phyloP scores from a whole-genome alignment of 352 stramenopile genomes.

The Elongisporangium prolatum region DNA sequence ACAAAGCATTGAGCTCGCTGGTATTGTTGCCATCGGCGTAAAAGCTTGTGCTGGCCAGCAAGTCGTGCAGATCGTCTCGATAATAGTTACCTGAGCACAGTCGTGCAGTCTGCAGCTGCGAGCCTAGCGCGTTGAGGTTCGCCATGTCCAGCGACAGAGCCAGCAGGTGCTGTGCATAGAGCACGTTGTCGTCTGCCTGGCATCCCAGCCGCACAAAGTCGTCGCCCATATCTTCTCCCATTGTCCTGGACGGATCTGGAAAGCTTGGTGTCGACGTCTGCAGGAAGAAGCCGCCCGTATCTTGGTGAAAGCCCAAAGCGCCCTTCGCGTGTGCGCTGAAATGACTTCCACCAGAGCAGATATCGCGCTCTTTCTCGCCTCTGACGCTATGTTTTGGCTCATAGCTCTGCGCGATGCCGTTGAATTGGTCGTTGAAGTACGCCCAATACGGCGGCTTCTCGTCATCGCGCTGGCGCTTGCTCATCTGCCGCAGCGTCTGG shows the following conservation, averaged over 20 bases:
- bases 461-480: slow-evolving; percentile 2
- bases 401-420: slow-evolving; percentile 46
- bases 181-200: slow-evolving; percentile 71
- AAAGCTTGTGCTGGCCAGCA: slow-evolving; percentile 31
- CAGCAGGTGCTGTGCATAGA: slow-evolving; percentile 70
- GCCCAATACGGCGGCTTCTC: slow-evolving; percentile 45
- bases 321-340: slow-evolving; percentile 81
- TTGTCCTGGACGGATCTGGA: slow-evolving; percentile 42
- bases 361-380: slow-evolving; percentile 5
- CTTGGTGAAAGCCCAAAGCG: slow-evolving; percentile 40
- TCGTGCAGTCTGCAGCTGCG: slow-evolving; percentile 44
- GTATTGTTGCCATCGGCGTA: slow-evolving; percentile 36
- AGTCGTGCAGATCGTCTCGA: slow-evolving; percentile 21
- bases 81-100: slow-evolving; percentile 77
- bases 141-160: slow-evolving; percentile 49
- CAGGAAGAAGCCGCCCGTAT: slow-evolving; percentile 55
- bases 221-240: slow-evolving; percentile 7
- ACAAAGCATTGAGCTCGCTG: slow-evolving; percentile 30
- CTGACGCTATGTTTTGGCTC: slow-evolving; percentile 2
- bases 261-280: slow-evolving; percentile 80
- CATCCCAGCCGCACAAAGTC: slow-evolving; percentile 69
- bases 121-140: slow-evolving; percentile 35
- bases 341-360: slow-evolving; percentile 41
- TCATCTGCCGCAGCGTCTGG: slow-evolving; percentile 56
- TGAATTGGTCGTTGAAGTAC: slow-evolving; percentile 77